Base-by-base conservation (phyloP, 345 rosid species). In the Eutrema japonicum region DNA sequence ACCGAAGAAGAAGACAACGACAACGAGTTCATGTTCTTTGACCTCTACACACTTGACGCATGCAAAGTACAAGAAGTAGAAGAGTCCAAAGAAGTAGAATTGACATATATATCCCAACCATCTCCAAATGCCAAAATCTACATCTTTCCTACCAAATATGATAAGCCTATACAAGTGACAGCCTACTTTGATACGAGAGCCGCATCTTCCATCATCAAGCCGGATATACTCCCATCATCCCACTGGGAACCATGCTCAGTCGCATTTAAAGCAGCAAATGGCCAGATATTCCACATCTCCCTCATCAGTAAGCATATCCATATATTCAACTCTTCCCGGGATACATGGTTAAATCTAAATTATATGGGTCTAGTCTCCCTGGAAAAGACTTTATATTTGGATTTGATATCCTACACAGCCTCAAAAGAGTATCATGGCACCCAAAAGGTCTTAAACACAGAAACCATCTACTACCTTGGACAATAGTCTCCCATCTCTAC, bases 401-500 rank as follows among this genome's bases (percentile, higher is more conserved):
- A 0, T 49, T 49, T 22, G 11, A 49, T 22, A 12, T 49, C 11
- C 1, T 14, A 1, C 54, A 18, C 11, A 49, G 3, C 30, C 54
- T 49, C 0, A 22, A 49, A 22, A 49, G 30, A 3, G 54, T 49
- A 0, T 18, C 30, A 1, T 49, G 54, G 27, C 29, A 22, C 4
- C 8, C 40, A 36, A 51, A 45, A 27, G 27, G 45, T 12, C 53
- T 29, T 30, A 71, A 30, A 16, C 37, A 55, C 42, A 37, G 7
- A 52, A 67, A 60, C 7, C 6, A 42, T 37, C 52, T 16, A 5
- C 22, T 46, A 41, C 63, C 47, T 11, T 22, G 61, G 61, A 22
- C 10, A 16, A 64, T 65, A 35, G 12, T 51, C n/a, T 49, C 41
- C 33, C 51, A 49, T 18, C 75, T 75, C 68, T 67, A 43, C 58